Base-by-base conservation (phyloP, 345 rosid genomes). In the Eucalyptus regnans region DNA sequence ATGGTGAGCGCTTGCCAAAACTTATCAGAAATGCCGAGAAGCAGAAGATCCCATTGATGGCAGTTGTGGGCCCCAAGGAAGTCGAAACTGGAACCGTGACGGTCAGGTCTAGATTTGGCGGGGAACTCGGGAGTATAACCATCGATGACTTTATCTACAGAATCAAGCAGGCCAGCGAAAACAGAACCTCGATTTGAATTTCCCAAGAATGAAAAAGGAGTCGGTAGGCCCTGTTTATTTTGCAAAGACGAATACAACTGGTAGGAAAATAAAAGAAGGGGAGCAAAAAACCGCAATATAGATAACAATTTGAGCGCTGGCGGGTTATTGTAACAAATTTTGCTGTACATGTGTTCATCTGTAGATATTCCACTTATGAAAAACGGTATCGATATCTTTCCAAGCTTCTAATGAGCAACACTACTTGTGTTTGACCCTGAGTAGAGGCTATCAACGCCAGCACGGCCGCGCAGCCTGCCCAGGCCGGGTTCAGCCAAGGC, bases 1-100 rank as follows among this genome's bases (percentile, higher is more conserved):
- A 96, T 48, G 97, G 99, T 1, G 99, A 97, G 92, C 95, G 99
- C 90, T 90, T 96, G 86, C 99, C 98, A 5, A 97, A 97, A 93
- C 99, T 97, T 17, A 96, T 97, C 86, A 95, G 99, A 88, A 95
- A 94, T 87, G 96, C 97, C 50, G 99, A 96, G 95, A 97, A 96
- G 92, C 99, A 95, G 93, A 97, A 95, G 93, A 91, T 95, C 71
- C 99, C 99, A 7, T 91, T 96, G 54, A 96, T 96, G 99, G 99
- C 96, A 7, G 99, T 97, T 46, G 95, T 97, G 3, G 99, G 99
- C 16, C 95, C 98, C 23, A 96, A 95, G 90, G 99, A 97, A 94
- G 97, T 93, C 9, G 99, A 95, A 90, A 93, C 94, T 2, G 92
- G 92, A 85, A 94, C 94, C 27, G 95, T 96, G 54, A 96, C 98